phyloP scores from a whole-genome alignment of 2,329 filamentous ascomycete genomes.

The Clonostachys sp. region DNA sequence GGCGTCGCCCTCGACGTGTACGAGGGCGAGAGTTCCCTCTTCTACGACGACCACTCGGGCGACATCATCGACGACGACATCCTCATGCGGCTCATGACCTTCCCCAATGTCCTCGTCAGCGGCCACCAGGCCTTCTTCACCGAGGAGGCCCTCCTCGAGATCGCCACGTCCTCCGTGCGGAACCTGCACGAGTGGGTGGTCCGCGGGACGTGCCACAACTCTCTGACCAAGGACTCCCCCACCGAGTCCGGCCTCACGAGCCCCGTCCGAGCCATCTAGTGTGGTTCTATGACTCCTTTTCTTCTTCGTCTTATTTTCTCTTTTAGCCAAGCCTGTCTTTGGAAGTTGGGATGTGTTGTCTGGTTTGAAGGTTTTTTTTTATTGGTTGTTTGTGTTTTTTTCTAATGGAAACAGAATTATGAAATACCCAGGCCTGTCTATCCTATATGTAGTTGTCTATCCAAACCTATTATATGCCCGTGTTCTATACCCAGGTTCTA shows the following conservation, averaged over 20 bases:
- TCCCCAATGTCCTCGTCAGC: conserved; percentile 62
- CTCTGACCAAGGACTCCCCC: conserved; percentile 17
- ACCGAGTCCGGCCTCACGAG: conserved; percentile 7
- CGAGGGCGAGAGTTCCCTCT: conserved; percentile 58
- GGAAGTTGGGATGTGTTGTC: too few species aligned
- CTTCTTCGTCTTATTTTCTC: too few species aligned
- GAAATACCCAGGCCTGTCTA: conserved; percentile 18
- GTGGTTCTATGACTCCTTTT: neutral
- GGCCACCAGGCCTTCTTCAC: conserved; percentile 70
- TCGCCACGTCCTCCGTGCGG: conserved; percentile 52
- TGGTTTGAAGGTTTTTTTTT: neutral
- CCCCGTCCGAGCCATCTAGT: conserved; percentile 22
- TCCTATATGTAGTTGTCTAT: neutral
- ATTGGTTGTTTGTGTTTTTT: neutral
- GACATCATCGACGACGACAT: conserved; percentile 64
- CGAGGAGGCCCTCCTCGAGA: conserved; percentile 59
- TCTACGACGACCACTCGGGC: conserved; percentile 61
- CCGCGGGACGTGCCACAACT: conserved; percentile 24
- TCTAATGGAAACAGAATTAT: conserved; percentile 32
- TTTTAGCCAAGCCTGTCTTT: too few species aligned
- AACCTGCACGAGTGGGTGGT: conserved; percentile 46
- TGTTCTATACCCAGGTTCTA: neutral
- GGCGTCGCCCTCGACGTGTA: conserved; percentile 66
- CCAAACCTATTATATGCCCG: neutral
- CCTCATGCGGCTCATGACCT: conserved; percentile 62